Evolutionary conservation across 306 rosid genomes (phyloP).

Genomic region (Cicer arietinum): DNA sequence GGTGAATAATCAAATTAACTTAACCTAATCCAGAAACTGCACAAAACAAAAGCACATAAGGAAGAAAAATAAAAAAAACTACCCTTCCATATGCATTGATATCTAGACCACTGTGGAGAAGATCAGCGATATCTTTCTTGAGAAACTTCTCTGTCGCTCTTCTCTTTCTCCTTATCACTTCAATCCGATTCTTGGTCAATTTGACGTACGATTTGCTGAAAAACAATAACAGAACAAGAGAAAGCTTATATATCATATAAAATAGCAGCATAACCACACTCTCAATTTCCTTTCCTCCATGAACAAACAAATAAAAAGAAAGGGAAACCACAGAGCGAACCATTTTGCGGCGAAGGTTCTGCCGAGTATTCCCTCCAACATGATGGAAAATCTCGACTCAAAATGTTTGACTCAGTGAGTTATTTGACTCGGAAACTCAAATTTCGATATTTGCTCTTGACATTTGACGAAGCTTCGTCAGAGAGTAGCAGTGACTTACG

Average conservation of each 20-base stretch:
- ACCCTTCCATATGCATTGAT: constrained; percentile 92
- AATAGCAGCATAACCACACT: constrained; percentile 24
- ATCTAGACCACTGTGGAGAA: constrained; percentile 73
- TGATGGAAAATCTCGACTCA: constrained; percentile 42
- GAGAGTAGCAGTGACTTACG: not conserved
- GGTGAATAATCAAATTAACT: not conserved
- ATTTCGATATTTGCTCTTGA: constrained; percentile 42
- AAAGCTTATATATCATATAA: not conserved
- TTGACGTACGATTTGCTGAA: constrained; percentile 82
- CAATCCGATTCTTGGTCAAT: constrained; percentile 79
- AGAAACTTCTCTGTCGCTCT: constrained; percentile 91
- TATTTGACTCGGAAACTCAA: constrained; percentile 47
- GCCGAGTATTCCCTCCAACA: constrained; percentile 90
- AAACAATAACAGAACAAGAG: constrained; percentile 11
- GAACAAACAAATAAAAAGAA: not conserved
- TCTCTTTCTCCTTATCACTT: constrained; percentile 87
- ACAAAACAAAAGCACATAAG: not conserved
- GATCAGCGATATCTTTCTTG: constrained; percentile 89
- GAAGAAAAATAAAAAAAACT: not conserved
- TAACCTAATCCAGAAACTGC: constrained; percentile 26
- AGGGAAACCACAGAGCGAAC: constrained; percentile 48
- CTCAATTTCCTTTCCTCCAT: not conserved
- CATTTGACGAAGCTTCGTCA: not conserved
- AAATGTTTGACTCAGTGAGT: constrained; percentile 35
- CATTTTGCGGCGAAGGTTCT: constrained; percentile 78